These are phyloP conservation scores for Xanthoparmelia taractica DNA, from an alignment of 495 filamentous ascomycete genomes.

Conservation along the genomic window DNA sequence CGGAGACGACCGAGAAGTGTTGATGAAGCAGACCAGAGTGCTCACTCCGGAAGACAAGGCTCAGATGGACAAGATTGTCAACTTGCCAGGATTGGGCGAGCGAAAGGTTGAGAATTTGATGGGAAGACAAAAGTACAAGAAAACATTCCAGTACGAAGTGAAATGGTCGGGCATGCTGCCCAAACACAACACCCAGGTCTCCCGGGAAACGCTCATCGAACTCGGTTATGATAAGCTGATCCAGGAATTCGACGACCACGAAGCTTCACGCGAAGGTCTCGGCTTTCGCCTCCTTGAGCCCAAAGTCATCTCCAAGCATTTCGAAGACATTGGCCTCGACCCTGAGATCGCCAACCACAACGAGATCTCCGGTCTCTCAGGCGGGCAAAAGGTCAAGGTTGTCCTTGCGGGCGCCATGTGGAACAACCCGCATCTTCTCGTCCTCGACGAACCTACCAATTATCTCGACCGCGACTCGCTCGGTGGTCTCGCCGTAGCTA, in stretches of 20 bases:
- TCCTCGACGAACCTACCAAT: constrained; percentile 98
- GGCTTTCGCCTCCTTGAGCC: constrained; percentile 89
- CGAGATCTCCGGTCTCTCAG: constrained; percentile 91
- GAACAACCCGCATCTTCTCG: constrained; percentile 96
- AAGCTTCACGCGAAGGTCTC: constrained; percentile 92
- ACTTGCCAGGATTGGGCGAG: constrained; percentile 72
- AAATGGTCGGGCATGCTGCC: constrained; percentile 86
- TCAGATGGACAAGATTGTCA: constrained; percentile 83
- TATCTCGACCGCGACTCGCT: constrained; percentile 97
- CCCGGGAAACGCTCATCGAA: constrained; percentile 80
- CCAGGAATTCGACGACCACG: constrained; percentile 98
- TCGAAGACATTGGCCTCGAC: constrained; percentile 91
- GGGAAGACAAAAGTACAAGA: constrained; percentile 97
- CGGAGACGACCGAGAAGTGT: constrained; percentile 92
- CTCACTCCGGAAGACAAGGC: constrained; percentile 75
- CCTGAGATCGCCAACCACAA: constrained; percentile 99
- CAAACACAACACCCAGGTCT: constrained; percentile 87
- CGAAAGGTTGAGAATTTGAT: constrained; percentile 82
- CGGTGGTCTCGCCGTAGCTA: constrained; percentile 89
- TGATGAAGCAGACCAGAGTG: constrained; percentile 93
- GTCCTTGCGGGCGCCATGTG: constrained; percentile 97
- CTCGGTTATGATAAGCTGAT: constrained; percentile 86
- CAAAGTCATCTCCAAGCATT: constrained; percentile 92
- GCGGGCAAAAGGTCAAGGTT: constrained; percentile 99
- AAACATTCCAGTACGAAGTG: constrained; percentile 97